phyloP scores from a whole-genome alignment of 2,329 filamentous ascomycete genomes.

The Xylariaceae sp. region DNA sequence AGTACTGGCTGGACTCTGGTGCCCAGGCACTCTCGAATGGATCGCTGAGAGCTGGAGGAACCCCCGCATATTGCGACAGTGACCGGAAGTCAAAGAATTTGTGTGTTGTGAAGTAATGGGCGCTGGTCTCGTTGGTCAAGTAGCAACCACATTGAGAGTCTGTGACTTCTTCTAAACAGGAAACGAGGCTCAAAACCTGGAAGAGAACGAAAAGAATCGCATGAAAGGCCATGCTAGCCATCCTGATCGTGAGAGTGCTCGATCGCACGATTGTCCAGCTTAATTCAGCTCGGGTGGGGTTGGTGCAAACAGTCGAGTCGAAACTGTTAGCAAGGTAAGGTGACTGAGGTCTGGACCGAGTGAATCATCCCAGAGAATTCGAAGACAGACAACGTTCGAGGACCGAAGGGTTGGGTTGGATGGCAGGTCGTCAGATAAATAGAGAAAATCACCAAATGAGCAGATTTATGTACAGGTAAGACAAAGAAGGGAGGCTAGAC shows the following conservation, averaged over 20 bases:
- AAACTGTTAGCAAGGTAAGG: background rate
- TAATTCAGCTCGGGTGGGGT: background rate
- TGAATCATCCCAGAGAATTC: no score
- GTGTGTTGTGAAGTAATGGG: conserved; percentile 42
- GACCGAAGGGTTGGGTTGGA: background rate
- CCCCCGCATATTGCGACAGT: conserved; percentile 36
- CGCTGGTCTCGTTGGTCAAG: conserved; percentile 41
- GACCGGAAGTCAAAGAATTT: conserved; percentile 47
- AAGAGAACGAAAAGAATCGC: conserved; percentile 19
- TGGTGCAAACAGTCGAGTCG: background rate
- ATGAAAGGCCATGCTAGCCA: conserved; percentile 14
- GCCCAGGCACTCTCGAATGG: conserved; percentile 29
- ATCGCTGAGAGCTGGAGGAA: conserved; percentile 28
- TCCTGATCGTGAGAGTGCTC: conserved; percentile 6
- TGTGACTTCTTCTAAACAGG: conserved; percentile 24
- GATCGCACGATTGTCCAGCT: conserved; percentile 1
- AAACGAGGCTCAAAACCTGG: conserved; percentile 11
- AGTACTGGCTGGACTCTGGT: conserved; percentile 31
- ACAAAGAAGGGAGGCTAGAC: conserved; percentile 10
- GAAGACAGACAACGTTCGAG: background rate
- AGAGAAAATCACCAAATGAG: background rate
- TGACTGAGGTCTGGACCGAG: background rate
- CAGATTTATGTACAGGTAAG: conserved; percentile 4
- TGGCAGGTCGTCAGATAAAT: background rate
- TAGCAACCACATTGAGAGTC: conserved; percentile 41